Percentiles rank a stretch among this genome's conserved stretches.
These are phyloP conservation scores for Trichosanthes cucumerina DNA, from an alignment of 306 rosid genomes.

Conservation along the genomic window DNA sequence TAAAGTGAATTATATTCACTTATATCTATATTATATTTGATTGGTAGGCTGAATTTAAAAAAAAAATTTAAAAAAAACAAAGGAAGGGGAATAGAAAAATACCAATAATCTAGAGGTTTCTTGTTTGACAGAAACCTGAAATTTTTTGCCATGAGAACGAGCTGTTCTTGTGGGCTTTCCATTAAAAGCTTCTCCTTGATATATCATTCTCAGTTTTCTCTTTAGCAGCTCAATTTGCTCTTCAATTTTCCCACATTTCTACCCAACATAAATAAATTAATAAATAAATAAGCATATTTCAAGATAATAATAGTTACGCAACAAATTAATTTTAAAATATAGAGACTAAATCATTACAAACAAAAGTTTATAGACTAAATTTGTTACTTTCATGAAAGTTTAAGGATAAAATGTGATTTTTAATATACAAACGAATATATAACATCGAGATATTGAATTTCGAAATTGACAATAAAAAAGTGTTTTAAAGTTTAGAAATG, in stretches of 20 bases:
- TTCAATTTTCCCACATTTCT: constrained; percentile 76
- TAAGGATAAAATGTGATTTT: too few relatives aligned
- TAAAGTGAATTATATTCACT: too few relatives aligned
- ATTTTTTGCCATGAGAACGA: constrained; percentile 40
- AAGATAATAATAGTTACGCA: too few relatives aligned
- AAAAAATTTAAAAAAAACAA: background rate
- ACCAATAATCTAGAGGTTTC: constrained; percentile 36
- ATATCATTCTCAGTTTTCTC: constrained; percentile 31
- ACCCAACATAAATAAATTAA: constrained; percentile 1
- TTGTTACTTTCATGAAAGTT: too few relatives aligned
- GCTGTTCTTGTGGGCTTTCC: constrained; percentile 34
- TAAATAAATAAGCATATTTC: too few relatives aligned
- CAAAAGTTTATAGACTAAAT: too few relatives aligned
- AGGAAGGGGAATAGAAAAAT: background rate
- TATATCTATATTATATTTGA: too few relatives aligned
- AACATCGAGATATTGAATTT: too few relatives aligned
- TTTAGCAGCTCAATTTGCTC: constrained; percentile 74
- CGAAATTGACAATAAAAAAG: too few relatives aligned
- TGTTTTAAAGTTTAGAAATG: background rate
- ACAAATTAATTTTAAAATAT: too few relatives aligned
- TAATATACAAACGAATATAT: too few relatives aligned
- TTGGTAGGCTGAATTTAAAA: background rate
- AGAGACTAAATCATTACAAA: too few relatives aligned
- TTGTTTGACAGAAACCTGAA: constrained; percentile 37
- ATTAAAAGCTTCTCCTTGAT: constrained; percentile 32